Evolutionary conservation across 2,329 filamentous ascomycete species (phyloP), one percentile per base, ranked within the genome.

Genomic region (Epichloe glyceriae): DNA sequence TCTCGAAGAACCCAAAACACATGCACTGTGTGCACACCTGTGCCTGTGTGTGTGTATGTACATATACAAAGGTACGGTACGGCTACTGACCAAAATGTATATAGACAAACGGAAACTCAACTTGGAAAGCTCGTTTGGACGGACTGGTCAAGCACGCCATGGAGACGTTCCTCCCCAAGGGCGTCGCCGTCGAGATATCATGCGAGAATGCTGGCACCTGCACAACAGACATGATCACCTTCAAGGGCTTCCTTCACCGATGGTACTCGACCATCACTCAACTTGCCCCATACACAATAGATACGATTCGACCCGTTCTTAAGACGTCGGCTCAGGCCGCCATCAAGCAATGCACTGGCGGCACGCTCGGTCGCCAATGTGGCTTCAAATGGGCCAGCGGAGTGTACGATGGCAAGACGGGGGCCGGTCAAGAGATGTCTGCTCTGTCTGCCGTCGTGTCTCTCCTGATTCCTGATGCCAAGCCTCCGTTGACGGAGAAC

Each of bases 151-250:
- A 67, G 12, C 57, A 62, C 43, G 66, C 73, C 0, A 55, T 70
- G 19, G 54, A 62, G n/a, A 63, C 64, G 10, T 81, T 82, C 60
- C 81, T 82, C 66, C 69, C 70, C 38, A 65, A 73, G 34, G 72
- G 73, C 46, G 71, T 83, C 56, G 77, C 83, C 60, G 73, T 70
- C 43, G 83, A 86, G 61, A 65, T 74, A 17, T 72, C 79, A 5
- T 87, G 83, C 64, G 80, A 85, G 56, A 58, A 60, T 41, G 66
- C 69, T 5, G 60, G 58, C 35, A 75, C 69, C 3, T 86, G 83
- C 67, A 78, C 78, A 56, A 73, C 73, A 42, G 83, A 86, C 56
- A 80, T 84, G 66, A 67, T 75, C 52, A 75, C 76, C 5, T 84
- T 82, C 71, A 83, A 83, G 58, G 80, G 78, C 14, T 75, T 80